Evolutionary conservation across 2,329 filamentous ascomycete genomes (phyloP), one percentile per base, ranked within the genome.

Genomic region (Aspergillus sp.): DNA sequence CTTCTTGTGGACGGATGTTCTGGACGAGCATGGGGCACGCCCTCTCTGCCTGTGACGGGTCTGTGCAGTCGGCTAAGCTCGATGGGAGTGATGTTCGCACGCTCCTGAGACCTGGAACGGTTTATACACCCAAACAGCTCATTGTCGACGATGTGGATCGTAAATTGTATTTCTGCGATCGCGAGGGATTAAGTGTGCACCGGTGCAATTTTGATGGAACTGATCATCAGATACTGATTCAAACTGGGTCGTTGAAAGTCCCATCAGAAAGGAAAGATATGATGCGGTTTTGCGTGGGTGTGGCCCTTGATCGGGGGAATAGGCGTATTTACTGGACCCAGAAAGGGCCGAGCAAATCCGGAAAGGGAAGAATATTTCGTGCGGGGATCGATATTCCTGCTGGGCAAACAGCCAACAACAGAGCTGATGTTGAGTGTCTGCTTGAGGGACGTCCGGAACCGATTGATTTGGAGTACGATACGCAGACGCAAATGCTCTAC

Each of bases 301-400:
- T 88, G 44, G 71, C 81, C 0, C 73, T 88, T 1, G 79, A 80
- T 8, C 70, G 73, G 0, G 59, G 66, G 0, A 70, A 71, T 1
- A 78, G 79, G 4, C 78, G 80, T 49, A 75, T 88, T 42, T 87
- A 84, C 73, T 88, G 86, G 85, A 84, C 82, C 0, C 85, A 87
- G 57, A 88, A 88, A 66, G 86, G 86, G 0, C 72, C 77, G 0
- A 78, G 79, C 7, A 88, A 87, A 68, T 78, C 75, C 0, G 71
- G 70, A 3, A 68, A 79, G 32, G 86, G 86, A 0, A 77, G 82
- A 1, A 86, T 88, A 53, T 84, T 85, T 68, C 74, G 79, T 3
- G 84, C 85, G 0, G 69, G 73, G 25, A 74, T 86, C 0, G 67
- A 78, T 0, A 74, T 75, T 0, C 76, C 78, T 0, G 51, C 57